phyloP scores from a whole-genome alignment of 2,329 filamentous ascomycete species.

The Fusarium chlamydosporum region DNA sequence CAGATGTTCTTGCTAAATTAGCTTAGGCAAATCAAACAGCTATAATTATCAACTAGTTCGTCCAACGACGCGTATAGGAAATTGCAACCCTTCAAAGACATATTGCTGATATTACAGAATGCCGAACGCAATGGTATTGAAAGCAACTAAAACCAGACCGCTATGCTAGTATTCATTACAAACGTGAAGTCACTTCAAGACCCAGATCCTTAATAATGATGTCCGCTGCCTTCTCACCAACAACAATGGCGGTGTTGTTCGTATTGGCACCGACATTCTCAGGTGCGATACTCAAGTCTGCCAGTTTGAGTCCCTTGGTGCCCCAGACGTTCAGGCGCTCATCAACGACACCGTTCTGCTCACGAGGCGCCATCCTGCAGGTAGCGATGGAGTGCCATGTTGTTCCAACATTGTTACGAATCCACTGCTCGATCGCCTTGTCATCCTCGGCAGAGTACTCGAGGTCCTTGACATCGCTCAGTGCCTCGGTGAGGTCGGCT shows the following conservation, averaged over 20 bases:
- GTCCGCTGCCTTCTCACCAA: conserved; percentile 64
- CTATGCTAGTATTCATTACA: neutral
- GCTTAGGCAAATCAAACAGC: too few species aligned
- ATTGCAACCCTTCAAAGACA: neutral
- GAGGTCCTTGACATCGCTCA: conserved; percentile 57
- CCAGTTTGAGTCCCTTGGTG: conserved; percentile 58
- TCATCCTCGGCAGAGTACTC: conserved; percentile 66
- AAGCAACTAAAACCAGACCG: neutral
- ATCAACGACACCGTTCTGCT: conserved; percentile 58
- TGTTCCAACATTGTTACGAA: conserved; percentile 59
- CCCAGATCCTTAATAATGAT: conserved; percentile 59
- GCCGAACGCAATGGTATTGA: neutral
- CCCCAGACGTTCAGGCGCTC: conserved; percentile 60
- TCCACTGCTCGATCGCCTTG: conserved; percentile 61
- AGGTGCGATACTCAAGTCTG: conserved; percentile 57
- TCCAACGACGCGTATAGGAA: too few species aligned
- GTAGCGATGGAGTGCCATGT: conserved; percentile 65
- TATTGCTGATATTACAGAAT: neutral
- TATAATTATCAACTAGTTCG: too few species aligned
- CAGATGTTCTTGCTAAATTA: too few species aligned
- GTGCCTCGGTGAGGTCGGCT: conserved; percentile 62
- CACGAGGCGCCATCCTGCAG: conserved; percentile 61
- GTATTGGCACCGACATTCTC: conserved; percentile 64
- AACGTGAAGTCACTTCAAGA: neutral
- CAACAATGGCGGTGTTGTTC: conserved; percentile 62